These are phyloP conservation scores for Tricholoma hemisulphureum DNA, from an alignment of 768 basidiomycete genomes.

Conservation along the genomic window DNA sequence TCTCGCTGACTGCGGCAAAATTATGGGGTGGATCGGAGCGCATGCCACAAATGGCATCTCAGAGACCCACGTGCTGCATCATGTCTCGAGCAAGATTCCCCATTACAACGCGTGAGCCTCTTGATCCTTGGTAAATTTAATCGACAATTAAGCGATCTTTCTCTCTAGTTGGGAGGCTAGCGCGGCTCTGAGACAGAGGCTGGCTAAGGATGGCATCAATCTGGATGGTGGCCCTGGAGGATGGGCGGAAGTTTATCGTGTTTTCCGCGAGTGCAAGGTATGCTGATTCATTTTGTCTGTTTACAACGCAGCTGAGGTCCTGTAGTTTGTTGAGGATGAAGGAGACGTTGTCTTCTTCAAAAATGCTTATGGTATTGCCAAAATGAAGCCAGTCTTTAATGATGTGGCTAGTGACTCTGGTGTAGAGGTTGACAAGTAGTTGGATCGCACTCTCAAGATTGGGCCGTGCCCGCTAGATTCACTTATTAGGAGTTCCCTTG, in stretches of 20 bases:
- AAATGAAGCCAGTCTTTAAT: constrained; percentile 62
- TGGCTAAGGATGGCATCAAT: constrained; percentile 59
- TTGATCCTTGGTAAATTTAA: neutral
- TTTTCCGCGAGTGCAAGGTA: constrained; percentile 77
- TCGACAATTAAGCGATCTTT: neutral
- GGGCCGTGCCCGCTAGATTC: neutral
- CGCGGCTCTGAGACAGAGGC: constrained; percentile 75
- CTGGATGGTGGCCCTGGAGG: constrained; percentile 74
- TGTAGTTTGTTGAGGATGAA: constrained; percentile 88
- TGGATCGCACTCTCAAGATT: neutral
- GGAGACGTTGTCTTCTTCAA: constrained; percentile 91
- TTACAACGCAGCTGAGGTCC: neutral
- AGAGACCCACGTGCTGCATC: constrained; percentile 91
- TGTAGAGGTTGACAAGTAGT: constrained; percentile 50
- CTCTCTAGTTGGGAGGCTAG: constrained; percentile 81
- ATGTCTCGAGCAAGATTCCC: constrained; percentile 92
- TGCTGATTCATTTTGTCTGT: neutral
- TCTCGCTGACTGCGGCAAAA: constrained; percentile 70
- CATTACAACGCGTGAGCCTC: constrained; percentile 78
- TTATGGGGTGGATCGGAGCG: constrained; percentile 85
- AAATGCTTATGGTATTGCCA: constrained; percentile 77
- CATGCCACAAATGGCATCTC: constrained; percentile 89
- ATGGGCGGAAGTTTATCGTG: constrained; percentile 78
- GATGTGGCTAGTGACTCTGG: constrained; percentile 60
- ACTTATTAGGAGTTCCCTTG: neutral